Base-by-base conservation (phyloP, 495 filamentous ascomycete species). In the Penicillium maclennaniae region DNA sequence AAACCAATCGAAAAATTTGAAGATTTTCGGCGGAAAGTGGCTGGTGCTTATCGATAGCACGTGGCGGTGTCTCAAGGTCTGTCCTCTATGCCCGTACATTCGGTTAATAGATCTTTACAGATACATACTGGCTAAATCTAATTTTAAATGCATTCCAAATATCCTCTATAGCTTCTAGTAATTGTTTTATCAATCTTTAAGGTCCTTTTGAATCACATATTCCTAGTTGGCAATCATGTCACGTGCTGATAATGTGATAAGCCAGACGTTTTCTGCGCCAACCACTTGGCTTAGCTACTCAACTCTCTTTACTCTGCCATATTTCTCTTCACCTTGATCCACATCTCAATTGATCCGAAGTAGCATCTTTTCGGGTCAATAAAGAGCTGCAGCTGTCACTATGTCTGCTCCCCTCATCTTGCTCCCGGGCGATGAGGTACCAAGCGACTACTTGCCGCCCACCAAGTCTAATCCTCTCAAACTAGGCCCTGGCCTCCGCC, bases 391-490 rank as follows among this genome's bases (percentile, higher is more conserved):
- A 20, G 37, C 23, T 25, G 14, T 9, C 51, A 61, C 31, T 46
- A 76, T 76, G 72, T 60, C 67, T 69, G 70, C 79, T 23, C 73
- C 79, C 12, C 65, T 78, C 53, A 74, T 77, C 23, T 59, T 92
- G 40, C 80, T 98, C 34, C 93, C 93, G 0, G 91, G 95, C 49
- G 91, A 97, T 55, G 64, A 73, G 40, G 77, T 96, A 46, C 77
- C 87, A 8, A 66, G 73, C 9, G 67, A 70, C 42, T 48, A 71
- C 31, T 79, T 91, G 14, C 84, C 84, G 8, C 64, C 89, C 2
- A 75, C 76, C 31, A 83, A 83, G 56, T 78, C 81, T 57, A 76
- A 81, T 49, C 78, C 90, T 25, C 77, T 98, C 53, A 87, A 86
- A 58, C 78, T 98, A 26, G 93, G 93, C 27, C 89, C 91, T 10